Evolutionary conservation across 495 filamentous ascomycete genomes (phyloP), one percentile per base, ranked within the genome.

Genomic region (Venustampulla echinocandica): DNA sequence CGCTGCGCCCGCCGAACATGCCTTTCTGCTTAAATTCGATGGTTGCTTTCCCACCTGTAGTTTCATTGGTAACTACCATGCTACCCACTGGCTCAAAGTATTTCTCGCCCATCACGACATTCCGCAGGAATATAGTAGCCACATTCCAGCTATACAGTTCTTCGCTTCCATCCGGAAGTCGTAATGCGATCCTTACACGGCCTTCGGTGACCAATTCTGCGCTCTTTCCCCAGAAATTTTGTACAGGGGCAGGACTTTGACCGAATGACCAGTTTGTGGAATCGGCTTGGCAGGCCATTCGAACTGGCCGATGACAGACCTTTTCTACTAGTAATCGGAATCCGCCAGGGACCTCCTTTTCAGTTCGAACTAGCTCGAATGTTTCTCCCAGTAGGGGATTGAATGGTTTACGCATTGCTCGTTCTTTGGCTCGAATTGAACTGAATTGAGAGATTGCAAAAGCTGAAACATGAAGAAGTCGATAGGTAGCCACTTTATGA

Each of bases 181-280:
- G 63, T 19, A 95, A 64, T 27, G 70, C 74, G 25, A 97, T 67
- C 17, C 88, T 76, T 9, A 84, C 80, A 17, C 87, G 82, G 10
- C 92, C 92, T 34, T 95, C 90, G 0, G 89, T 97, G 37, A 80
- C 87, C 48, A 98, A 75, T 64, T 98, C 92, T 14, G 85, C 85
- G 44, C 81, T 87, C 66, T 98, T 98, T 36, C 92, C 92, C 92
- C 92, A 98, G 70, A 98, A 98, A 54, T 97, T 96, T 59, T 98
- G 92, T 7, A 80, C 81, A 2, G 92, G 92, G 56, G 82, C 79
- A 0, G 92, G 87, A 5, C 82, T 82, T 60, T 97, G 92, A 4
- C 84, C 70, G 46, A 94, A 79, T 7, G 81, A 85, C 92, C 92
- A 98, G 32, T 71, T 67, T 18, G 78, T 71, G 53, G 80, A 74